Percentiles rank a stretch among this genome's conserved stretches.
Conservation (phyloP, 1,284 basidiomycete species). For the Fomitopsis pinicola region DNA sequence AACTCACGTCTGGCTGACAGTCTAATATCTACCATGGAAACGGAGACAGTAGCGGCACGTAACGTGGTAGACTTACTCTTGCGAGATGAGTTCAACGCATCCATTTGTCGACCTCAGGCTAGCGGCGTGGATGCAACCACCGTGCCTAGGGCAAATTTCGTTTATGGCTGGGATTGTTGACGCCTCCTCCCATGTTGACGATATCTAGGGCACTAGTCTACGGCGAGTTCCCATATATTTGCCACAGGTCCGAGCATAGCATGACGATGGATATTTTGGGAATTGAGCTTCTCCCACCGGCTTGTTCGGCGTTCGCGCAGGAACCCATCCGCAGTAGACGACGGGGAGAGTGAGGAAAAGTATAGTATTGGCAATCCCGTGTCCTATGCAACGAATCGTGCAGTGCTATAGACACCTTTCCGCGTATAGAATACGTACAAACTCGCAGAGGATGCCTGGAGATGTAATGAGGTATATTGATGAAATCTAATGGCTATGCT, state of each 20-base stretch:
- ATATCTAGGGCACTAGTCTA: not conserved
- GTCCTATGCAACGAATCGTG: too few species aligned
- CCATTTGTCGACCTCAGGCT: constrained; percentile 42
- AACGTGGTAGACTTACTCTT: constrained; percentile 80
- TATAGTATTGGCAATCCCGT: too few species aligned
- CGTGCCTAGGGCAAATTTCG: constrained; percentile 35
- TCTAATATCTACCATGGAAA: constrained; percentile 88
- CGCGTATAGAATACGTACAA: too few species aligned
- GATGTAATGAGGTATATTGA: constrained; percentile 7
- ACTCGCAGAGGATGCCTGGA: not conserved
- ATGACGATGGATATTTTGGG: not conserved
- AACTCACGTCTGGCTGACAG: constrained; percentile 29
- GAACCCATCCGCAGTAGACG: too few species aligned
- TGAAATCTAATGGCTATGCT: constrained; percentile 5
- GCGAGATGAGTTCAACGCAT: constrained; percentile 58
- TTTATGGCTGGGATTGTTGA: constrained; percentile 67
- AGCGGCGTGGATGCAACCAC: not conserved
- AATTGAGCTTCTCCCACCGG: too few species aligned
- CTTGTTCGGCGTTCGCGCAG: too few species aligned
- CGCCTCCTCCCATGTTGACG: not conserved
- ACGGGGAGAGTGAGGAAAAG: too few species aligned
- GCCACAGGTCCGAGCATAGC: not conserved
- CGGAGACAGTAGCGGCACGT: constrained; percentile 79
- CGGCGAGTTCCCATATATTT: too few species aligned
- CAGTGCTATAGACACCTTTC: too few species aligned